Evolutionary conservation across 257 asterid genomes (phyloP).

Genomic region (Nicotiana otophora): DNA sequence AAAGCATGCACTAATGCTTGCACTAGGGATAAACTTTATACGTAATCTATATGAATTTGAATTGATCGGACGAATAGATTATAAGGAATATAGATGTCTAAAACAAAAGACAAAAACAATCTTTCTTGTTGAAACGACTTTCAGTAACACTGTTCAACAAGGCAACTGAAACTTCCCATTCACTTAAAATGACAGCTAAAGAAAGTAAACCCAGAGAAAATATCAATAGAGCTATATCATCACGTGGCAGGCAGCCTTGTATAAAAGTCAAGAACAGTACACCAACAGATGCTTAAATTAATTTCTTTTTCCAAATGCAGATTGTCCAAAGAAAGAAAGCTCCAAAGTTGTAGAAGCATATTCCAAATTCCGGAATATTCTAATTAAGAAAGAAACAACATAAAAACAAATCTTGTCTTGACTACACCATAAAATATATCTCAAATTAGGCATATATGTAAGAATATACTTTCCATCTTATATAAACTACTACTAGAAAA

Average conservation of each 20-base stretch:
- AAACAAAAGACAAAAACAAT: neutral
- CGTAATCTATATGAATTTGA: rapidly evolving
- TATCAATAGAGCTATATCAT: neutral
- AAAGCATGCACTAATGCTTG: too few relatives aligned
- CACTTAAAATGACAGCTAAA: too few relatives aligned
- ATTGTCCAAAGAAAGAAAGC: neutral
- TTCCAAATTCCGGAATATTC: neutral
- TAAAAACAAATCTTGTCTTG: too few relatives aligned
- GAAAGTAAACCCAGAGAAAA: too few relatives aligned
- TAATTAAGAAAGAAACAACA: neutral
- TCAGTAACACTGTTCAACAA: neutral
- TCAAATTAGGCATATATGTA: neutral
- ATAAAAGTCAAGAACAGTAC: neutral
- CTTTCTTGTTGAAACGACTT: neutral
- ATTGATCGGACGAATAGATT: neutral
- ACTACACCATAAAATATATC: neutral
- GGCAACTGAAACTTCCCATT: neutral
- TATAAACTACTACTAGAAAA: neutral
- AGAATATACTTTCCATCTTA: neutral
- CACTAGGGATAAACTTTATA: too few relatives aligned
- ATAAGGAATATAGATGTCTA: too few relatives aligned
- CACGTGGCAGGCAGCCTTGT: neutral
- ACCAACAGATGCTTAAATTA: neutral
- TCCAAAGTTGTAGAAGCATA: conserved; percentile 1
- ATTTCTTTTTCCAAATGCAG: neutral